phyloP scores from a whole-genome alignment of 1,284 basidiomycete species.

The Irpex sp. region DNA sequence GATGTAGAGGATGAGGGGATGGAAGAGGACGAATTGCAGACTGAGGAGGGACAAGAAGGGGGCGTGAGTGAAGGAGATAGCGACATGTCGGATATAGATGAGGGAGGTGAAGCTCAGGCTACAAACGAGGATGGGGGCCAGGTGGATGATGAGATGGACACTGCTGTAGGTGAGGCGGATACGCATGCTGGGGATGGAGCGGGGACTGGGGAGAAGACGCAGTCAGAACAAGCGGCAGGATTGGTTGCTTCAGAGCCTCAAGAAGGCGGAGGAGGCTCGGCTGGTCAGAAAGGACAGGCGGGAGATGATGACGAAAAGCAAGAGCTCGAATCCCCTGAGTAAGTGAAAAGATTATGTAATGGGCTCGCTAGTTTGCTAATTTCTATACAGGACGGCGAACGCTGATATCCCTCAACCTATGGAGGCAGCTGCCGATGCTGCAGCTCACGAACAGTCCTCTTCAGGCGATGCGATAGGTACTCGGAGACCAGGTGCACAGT shows the following conservation, averaged over 20 bases:
- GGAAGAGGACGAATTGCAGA: constrained; percentile 33
- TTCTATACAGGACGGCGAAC: constrained; percentile 6
- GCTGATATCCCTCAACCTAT: not conserved
- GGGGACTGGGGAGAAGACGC: constrained; percentile 12
- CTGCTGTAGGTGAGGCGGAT: constrained; percentile 38
- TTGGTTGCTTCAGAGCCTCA: constrained; percentile 8
- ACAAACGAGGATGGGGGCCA: constrained; percentile 17
- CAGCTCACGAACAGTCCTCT: not conserved
- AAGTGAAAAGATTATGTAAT: not conserved
- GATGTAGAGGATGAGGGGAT: constrained; percentile 34
- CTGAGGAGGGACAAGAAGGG: constrained; percentile 27
- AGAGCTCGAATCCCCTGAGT: constrained; percentile 1
- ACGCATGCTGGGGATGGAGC: constrained; percentile 31
- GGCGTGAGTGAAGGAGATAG: constrained; percentile 33
- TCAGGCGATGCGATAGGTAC: constrained; percentile 31
- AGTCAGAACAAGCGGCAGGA: not conserved
- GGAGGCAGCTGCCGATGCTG: not conserved
- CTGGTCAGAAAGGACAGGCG: constrained; percentile 2
- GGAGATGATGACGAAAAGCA: constrained; percentile 1
- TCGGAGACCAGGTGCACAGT: constrained; percentile 26
- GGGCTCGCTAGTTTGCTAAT: not conserved
- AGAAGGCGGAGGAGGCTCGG: constrained; percentile 3
- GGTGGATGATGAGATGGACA: constrained; percentile 20
- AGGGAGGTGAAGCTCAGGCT: constrained; percentile 16
- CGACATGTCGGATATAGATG: constrained; percentile 26